Percentiles rank a stretch among this genome's conserved stretches.
Evolutionary conservation across 2,329 filamentous ascomycete genomes (phyloP).

Genomic region (Exophiala aquamarina): DNA sequence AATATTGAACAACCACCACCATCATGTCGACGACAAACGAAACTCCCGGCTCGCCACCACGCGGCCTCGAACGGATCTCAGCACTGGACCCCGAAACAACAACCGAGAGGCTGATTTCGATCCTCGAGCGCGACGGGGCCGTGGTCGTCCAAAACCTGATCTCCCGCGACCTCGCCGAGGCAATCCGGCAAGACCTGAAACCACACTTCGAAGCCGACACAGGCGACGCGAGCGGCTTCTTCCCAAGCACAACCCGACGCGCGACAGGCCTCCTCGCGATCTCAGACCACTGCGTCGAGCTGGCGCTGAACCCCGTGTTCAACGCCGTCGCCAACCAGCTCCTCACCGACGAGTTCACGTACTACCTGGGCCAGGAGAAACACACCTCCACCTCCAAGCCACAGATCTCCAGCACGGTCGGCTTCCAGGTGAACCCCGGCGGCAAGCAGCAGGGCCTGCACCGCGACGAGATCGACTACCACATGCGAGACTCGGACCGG

Average conservation of each 20-base stretch:
- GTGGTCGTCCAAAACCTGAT: conserved; percentile 24
- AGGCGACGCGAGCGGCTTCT: conserved; percentile 27
- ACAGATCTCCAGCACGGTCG: conserved; percentile 33
- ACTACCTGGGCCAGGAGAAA: conserved; percentile 32
- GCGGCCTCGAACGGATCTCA: conserved; percentile 7
- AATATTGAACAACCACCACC: too few species aligned
- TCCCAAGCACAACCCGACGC: conserved; percentile 29
- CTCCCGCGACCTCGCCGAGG: conserved; percentile 1
- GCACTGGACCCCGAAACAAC: conserved; percentile 14
- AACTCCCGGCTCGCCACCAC: too few species aligned
- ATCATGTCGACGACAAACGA: too few species aligned
- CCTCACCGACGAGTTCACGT: conserved; percentile 36
- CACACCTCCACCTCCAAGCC: conserved; percentile 20
- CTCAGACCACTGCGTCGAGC: conserved; percentile 39
- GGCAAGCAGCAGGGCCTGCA: conserved; percentile 28
- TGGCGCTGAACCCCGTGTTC: conserved; percentile 37
- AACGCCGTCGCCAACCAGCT: conserved; percentile 34
- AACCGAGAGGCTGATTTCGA: conserved; percentile 2
- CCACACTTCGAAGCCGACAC: conserved; percentile 24
- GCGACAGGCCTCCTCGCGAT: conserved; percentile 40
- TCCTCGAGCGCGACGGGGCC: conserved; percentile 18
- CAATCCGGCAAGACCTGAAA: conserved; percentile 25
- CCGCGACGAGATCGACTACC: conserved; percentile 34
- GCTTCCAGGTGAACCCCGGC: conserved; percentile 31
- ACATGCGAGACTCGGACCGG: conserved; percentile 32